Base-by-base conservation (phyloP, 306 rosid genomes). In the Ormosia emarginata region DNA sequence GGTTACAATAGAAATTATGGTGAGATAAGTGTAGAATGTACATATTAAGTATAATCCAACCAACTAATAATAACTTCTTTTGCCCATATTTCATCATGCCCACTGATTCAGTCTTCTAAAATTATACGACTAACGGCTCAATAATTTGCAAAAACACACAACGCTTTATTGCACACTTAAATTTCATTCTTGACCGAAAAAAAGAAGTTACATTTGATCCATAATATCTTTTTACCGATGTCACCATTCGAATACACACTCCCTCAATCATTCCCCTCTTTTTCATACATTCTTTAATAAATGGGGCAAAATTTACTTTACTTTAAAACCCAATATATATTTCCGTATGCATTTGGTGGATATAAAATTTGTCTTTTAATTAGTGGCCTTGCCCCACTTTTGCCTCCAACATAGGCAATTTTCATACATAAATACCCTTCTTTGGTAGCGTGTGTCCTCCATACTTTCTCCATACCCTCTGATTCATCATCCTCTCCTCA, bases 391-490 rank as follows among this genome's bases (percentile, higher is more conserved):
- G 75, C 78, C 89, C 91, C 90, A 87, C 91, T 34, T 36, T 77
- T 69, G 80, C 66, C 74, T 79, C 82, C 57, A 69, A 56, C 62
- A 57, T 30, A 13, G 9, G 75, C 53, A 62, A 56, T 32, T 32
- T 83, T 83, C 82, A 82, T 82, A 88, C 80, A 90, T 94, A 94
- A 91, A 93, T 92, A 92, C 88, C 89, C 84, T 74, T 41, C 68
- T 37, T 47, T 37, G 55, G 30, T 36, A 56, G 92, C 90, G 94
- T 90, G 98, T 92, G 98, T 89, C 71, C 75, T 81, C 85, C 97
- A 92, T 94, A 88, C 88, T 88, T 79, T 67, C 61, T 18, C 66
- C 58, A 56, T 53, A 15, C 71, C 18, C 61, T 47, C 36, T 41
- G 8, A 69, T 69, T 41, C 79, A 33, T 40, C 33, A 13, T 67